Base-by-base conservation (phyloP, 2,329 filamentous ascomycete species). In the Chalara sp. region DNA sequence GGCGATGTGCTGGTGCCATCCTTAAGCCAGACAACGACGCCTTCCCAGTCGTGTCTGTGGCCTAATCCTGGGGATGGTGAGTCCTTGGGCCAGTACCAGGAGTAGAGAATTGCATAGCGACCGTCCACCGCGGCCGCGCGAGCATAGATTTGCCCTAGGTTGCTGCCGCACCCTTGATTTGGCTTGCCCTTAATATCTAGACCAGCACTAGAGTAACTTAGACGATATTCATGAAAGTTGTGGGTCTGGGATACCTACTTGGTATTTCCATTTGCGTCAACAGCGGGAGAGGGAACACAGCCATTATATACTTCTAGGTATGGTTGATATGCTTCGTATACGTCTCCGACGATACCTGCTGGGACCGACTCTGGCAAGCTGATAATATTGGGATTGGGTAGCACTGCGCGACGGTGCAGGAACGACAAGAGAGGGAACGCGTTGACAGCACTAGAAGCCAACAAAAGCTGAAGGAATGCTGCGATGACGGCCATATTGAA, bases 251-350 rank as follows among this genome's bases (percentile, higher is more conserved):
- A n/a, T 13, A 58, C 69, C 53, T 63, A 82, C 80, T 73, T 70
- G 12, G 76, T 82, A 57, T 84, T 72, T 2, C 81, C 81, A 0
- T 67, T 63, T 0, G 71, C 71, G 54, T 84, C 76, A 1, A 84
- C 80, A 1, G 76, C 80, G 0, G 80, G 80, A 60, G 81, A 84
- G 0, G 80, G 79, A 6, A 83, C 80, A 54, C 81, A 84, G 44
- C 81, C 80, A 57, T 78, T 77, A 13, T 72, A 70, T 5, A 83
- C 74, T 8, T 79, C 58, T 5, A 82, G 69, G 48, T 69, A 72
- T 0, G 79, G 80, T 65, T 83, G 74, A 65, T 79, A 83, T 48
- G 75, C 74, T 41, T 76, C 61, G 56, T 79, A 78, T 29, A 79
- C 61, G 3, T 68, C 61, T 11, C 79, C 79, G 0, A 65, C 61